Evolutionary conservation across 495 filamentous ascomycete species (phyloP).

Genomic region (Neurospora sp.): DNA sequence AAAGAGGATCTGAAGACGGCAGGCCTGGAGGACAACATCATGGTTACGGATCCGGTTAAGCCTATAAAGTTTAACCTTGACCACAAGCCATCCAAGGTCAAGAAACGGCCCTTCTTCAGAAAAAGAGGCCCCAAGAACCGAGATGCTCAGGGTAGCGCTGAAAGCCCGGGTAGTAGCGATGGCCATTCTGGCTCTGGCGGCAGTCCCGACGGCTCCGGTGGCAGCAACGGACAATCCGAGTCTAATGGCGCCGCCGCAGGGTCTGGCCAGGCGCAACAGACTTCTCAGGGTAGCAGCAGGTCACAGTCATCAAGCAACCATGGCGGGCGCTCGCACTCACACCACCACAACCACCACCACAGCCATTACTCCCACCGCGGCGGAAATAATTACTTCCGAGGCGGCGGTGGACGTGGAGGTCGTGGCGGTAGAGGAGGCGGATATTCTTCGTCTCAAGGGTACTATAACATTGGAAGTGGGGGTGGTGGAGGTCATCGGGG

Average conservation of each 20-base stretch:
- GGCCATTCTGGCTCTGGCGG: not conserved
- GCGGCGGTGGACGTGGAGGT: not conserved
- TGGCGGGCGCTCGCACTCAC: not conserved
- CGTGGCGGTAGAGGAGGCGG: not conserved
- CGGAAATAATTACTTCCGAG: not conserved
- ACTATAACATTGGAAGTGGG: not conserved
- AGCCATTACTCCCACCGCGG: not conserved
- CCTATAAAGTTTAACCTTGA: conserved; percentile 45
- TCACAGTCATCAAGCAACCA: not conserved
- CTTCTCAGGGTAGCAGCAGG: not conserved
- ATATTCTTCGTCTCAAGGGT: not conserved
- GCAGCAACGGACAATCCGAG: not conserved
- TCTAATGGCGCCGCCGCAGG: not conserved
- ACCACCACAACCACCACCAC: not conserved
- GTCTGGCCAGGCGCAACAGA: not conserved
- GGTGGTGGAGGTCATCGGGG: not conserved
- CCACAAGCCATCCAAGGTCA: conserved; percentile 24
- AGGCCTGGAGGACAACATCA: conserved; percentile 38
- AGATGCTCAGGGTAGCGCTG: not conserved
- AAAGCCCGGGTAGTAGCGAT: not conserved
- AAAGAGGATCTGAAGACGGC: conserved; percentile 39
- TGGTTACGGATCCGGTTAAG: conserved; percentile 48
- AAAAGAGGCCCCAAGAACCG: conserved; percentile 9
- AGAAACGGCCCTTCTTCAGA: conserved; percentile 21
- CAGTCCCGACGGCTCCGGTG: not conserved